These are phyloP conservation scores for Lonicera japonica DNA, from an alignment of 129 eudicot genomes.

Conservation along the genomic window DNA sequence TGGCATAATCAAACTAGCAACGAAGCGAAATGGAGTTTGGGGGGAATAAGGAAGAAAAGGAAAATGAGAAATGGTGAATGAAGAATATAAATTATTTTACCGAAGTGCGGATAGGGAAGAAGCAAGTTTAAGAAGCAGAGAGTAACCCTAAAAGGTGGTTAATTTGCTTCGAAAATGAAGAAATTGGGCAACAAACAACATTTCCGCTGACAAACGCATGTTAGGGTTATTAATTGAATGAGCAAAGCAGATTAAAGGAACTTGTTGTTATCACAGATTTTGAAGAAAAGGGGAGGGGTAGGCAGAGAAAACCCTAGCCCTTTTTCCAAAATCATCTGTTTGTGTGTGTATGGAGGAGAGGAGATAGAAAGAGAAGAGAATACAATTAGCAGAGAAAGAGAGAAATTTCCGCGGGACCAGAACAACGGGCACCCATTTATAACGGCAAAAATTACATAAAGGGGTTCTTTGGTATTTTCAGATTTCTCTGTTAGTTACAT, in stretches of 20 bases:
- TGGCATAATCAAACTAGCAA: no score
- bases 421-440: slow-evolving; percentile 11
- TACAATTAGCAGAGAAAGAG: neutral
- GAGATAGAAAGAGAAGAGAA: neutral
- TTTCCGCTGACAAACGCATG: neutral
- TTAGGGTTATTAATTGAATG: neutral
- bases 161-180: neutral
- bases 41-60: no score
- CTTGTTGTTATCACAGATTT: neutral
- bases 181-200: neutral
- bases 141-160: no score
- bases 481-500: no score
- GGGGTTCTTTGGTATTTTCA: neutral
- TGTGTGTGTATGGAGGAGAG: neutral
- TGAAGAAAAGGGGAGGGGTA: neutral
- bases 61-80: no score
- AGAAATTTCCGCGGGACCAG: slow-evolving; percentile 16
- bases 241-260: neutral
- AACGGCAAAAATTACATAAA: slow-evolving; percentile 6
- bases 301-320: neutral
- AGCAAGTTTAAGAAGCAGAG: no score
- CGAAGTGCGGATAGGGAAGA: neutral
- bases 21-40: no score
- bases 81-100: neutral
- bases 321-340: neutral